Conservation (phyloP, 257 asterid species). For the Buddleja alternifolia region DNA sequence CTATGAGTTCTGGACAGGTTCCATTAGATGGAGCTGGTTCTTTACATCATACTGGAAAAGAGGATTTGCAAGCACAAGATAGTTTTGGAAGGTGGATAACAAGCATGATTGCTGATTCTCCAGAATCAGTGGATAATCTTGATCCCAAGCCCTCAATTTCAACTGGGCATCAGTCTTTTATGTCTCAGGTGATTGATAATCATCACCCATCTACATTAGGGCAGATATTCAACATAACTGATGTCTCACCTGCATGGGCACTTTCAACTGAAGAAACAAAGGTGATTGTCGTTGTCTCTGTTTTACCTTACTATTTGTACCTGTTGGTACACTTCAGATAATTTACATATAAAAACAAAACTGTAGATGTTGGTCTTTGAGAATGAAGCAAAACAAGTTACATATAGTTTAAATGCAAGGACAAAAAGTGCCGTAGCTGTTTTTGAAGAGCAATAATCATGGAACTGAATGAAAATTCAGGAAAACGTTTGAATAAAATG, state of each 20-base stretch:
- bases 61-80: constrained; percentile 63
- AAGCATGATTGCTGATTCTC: constrained; percentile 56
- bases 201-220: constrained; percentile 41
- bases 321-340: constrained; percentile 1
- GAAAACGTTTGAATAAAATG: constrained; percentile 6
- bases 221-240: constrained; percentile 64
- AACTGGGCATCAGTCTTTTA: constrained; percentile 43
- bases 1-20: constrained; percentile 40
- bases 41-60: constrained; percentile 38
- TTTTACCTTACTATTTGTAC: constrained; percentile 12
- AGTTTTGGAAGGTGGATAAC: constrained; percentile 73
- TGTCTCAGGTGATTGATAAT: constrained; percentile 38
- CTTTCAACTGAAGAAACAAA: constrained; percentile 83
- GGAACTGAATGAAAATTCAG: constrained; percentile 5
- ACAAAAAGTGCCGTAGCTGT: not conserved
- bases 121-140: constrained; percentile 52
- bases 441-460: not conserved
- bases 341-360: not conserved
- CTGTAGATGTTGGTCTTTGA: constrained; percentile 23
- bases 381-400: constrained; percentile 16
- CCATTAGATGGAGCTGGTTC: constrained; percentile 40
- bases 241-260: constrained; percentile 84
- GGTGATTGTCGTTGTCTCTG: constrained; percentile 47
- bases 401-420: not conserved
- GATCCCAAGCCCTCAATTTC: constrained; percentile 51